Evolutionary conservation across 192 early-diverging fungal genomes (phyloP).

Genomic region (Coemansia nantahalensis): DNA sequence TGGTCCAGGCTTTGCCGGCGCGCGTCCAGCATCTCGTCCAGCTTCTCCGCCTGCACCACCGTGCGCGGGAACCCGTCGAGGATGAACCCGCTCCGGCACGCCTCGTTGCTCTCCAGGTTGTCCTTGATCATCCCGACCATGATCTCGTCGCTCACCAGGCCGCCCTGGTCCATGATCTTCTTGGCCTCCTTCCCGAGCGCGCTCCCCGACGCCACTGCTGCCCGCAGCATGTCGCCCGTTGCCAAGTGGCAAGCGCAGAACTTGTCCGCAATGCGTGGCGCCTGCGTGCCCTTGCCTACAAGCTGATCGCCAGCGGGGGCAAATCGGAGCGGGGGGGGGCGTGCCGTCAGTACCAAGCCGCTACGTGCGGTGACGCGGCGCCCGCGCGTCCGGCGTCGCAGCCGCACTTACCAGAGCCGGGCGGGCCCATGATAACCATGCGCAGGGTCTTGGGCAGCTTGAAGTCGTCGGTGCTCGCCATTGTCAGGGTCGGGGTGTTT

Average conservation of each 20-base stretch:
- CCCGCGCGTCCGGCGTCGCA: too few species aligned
- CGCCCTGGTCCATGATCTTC: conserved; percentile 99
- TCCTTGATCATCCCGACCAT: conserved; percentile 96
- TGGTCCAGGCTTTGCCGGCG: conserved; percentile 79
- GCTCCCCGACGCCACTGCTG: conserved; percentile 89
- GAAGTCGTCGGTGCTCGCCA: conserved; percentile 29
- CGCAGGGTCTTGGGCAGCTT: conserved; percentile 54
- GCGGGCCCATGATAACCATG: conserved; percentile 91
- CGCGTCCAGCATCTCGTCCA: conserved; percentile 90
- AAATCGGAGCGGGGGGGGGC: too few species aligned
- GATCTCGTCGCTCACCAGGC: conserved; percentile 97
- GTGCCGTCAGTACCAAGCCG: too few species aligned
- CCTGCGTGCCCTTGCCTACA: conserved; percentile 91
- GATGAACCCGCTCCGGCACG: conserved; percentile 98
- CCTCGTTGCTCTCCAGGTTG: conserved; percentile 90
- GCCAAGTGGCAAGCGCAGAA: conserved; percentile 98
- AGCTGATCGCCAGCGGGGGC: too few species aligned
- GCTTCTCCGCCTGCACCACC: conserved; percentile 95
- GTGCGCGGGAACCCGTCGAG: conserved; percentile 99
- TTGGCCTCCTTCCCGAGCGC: conserved; percentile 94
- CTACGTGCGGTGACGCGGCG: too few species aligned
- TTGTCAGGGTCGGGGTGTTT: conserved; percentile 7
- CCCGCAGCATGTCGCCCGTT: conserved; percentile 98
- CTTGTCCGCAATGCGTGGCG: conserved; percentile 92
- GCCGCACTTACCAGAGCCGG: conserved; percentile 71